Percentiles rank a stretch among this genome's conserved stretches.
Evolutionary conservation across 2,329 filamentous ascomycete genomes (phyloP).

Genomic region (Cladosporium sp.): DNA sequence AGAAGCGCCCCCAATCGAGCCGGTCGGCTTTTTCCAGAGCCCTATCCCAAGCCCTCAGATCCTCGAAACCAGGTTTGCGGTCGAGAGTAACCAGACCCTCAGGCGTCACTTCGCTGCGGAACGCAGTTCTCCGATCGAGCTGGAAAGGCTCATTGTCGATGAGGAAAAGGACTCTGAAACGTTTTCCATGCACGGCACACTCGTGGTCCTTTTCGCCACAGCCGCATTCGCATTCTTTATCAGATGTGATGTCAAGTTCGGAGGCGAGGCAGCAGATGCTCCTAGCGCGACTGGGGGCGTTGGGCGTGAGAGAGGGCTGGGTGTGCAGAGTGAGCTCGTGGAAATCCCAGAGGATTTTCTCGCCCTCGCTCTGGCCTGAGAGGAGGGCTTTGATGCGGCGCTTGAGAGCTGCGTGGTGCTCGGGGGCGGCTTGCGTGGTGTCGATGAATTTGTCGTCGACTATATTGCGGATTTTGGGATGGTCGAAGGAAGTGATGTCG

Average conservation of each 20-base stretch:
- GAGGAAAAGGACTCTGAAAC: neutral
- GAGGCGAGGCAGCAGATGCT: neutral
- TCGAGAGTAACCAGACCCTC: too few relatives aligned
- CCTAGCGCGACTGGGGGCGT: neutral
- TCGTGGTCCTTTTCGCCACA: neutral
- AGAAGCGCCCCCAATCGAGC: too few relatives aligned
- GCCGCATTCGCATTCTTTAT: neutral
- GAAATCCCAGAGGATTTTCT: neutral
- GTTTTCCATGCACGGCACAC: neutral
- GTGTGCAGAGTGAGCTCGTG: neutral
- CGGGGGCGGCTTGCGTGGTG: too few relatives aligned
- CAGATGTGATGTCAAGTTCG: neutral
- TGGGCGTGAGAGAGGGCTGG: neutral
- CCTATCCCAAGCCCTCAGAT: too few relatives aligned
- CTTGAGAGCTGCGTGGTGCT: neutral
- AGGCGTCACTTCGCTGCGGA: too few relatives aligned
- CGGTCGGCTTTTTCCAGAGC: too few relatives aligned
- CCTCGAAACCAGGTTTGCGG: too few relatives aligned
- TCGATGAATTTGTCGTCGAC: too few relatives aligned
- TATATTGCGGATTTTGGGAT: too few relatives aligned
- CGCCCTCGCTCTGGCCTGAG: neutral
- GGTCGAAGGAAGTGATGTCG: too few relatives aligned
- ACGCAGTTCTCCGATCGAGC: neutral
- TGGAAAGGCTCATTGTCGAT: neutral
- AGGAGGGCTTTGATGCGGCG: neutral